Base-by-base conservation (phyloP, 177 flowering plant genomes). In the Vitis hybrid region DNA sequence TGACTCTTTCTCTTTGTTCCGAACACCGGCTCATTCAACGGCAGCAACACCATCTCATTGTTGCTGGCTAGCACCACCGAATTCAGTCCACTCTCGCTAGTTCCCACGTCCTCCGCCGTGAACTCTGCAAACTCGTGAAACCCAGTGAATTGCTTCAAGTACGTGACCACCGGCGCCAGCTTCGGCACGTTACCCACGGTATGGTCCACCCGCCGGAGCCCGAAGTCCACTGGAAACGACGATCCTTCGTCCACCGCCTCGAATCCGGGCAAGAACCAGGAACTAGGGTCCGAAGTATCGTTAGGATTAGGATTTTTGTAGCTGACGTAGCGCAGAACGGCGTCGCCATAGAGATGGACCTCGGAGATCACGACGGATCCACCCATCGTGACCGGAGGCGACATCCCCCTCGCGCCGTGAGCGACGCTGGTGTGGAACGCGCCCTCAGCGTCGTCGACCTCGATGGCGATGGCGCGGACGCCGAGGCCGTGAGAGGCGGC, bases 1-100 rank as follows among this genome's bases (percentile, higher is more conserved):
- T 92, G 96, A 65, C 96, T 90, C 86, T 88, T 87, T 79, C 98
- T 69, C 79, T 90, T 92, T 13, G 90, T 92, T 63, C 97, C 97
- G 68, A 48, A 73, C 53, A 92, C 93, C 49, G 98, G 98, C 73
- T 92, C 98, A 72, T 89, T 90, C 84, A 92, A 39, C 16, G 96
- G 94, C 18, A 90, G 54, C 76, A 92, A 63, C 45, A 92, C 91
- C 81, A 61, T 88, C 73, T 90, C 97, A 0, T 88, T 87, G 75
- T 92, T 90, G 76, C 73, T 90, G 0, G 93, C 89, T 71, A 92
- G 59, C 9, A 92, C 96, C 68, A 82, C 78, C 14, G 97, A 92
- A 71, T 92, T 92, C 75, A 92, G 70, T 51, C 97, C 97, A 60
- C 97, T 91, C 76, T 92, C 97, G 31, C 78, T 79, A 18, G 97